Evolutionary conservation across 441 rosid genomes (phyloP).

Genomic region (Breynia disticha): DNA sequence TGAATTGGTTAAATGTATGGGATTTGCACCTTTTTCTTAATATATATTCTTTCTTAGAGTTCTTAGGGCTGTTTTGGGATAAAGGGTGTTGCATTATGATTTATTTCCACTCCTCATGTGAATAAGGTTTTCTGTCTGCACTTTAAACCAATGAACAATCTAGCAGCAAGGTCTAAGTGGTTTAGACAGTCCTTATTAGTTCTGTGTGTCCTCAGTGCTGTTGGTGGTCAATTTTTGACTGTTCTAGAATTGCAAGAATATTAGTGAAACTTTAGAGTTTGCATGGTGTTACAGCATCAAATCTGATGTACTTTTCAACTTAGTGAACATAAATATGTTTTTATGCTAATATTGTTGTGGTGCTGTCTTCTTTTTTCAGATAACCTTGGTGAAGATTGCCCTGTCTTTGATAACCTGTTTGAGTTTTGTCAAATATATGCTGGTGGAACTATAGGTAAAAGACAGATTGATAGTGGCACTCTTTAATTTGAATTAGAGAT

Average conservation of each 20-base stretch:
- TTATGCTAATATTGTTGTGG: not conserved
- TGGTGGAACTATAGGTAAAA: slow-evolving; percentile 91
- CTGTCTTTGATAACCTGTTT: slow-evolving; percentile 86
- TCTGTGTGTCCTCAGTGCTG: not conserved
- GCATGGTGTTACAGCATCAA: not conserved
- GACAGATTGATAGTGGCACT: not conserved
- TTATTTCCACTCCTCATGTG: no score
- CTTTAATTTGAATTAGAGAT: not conserved
- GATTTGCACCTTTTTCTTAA: slow-evolving; percentile 2
- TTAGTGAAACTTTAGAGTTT: not conserved
- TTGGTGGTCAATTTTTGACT: not conserved
- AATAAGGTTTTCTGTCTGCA: no score
- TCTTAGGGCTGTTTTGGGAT: not conserved
- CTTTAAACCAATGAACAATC: no score
- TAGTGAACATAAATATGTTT: not conserved
- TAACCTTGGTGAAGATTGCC: slow-evolving; percentile 96
- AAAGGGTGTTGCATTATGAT: no score
- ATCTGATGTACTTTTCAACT: not conserved
- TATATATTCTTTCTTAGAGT: not conserved
- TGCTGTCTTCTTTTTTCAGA: slow-evolving; percentile 33
- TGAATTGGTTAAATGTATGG: slow-evolving; percentile 66
- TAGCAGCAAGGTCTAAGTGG: no score
- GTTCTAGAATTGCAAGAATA: not conserved
- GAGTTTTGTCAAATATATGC: slow-evolving; percentile 97
- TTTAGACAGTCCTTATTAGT: no score